These are phyloP conservation scores for Rhododendron kiyosumense DNA, from an alignment of 148 eudicot species.

Conservation along the genomic window DNA sequence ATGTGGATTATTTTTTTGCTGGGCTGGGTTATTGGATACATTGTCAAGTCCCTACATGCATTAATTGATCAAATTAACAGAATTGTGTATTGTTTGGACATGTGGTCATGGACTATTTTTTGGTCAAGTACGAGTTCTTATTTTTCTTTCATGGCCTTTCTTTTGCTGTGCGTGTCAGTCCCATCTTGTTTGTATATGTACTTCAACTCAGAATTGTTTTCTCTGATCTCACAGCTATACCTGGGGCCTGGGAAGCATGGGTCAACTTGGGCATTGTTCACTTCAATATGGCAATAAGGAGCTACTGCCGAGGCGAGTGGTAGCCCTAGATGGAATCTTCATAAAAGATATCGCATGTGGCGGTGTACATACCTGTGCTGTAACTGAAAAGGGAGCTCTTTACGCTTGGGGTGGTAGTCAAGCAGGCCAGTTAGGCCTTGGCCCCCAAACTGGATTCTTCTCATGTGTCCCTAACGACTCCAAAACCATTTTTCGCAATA, in stretches of 20 bases:
- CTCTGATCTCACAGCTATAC: constrained; percentile 59
- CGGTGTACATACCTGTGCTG: constrained; percentile 94
- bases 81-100: neutral
- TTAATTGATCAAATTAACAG: neutral
- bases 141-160: neutral
- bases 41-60: neutral
- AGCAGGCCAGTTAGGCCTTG: constrained; percentile 91
- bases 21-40: neutral
- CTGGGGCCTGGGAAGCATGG: constrained; percentile 97
- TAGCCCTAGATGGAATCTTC: constrained; percentile 66
- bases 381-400: constrained; percentile 84
- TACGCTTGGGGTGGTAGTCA: constrained; percentile 99
- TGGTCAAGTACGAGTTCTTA: neutral
- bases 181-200: neutral
- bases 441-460: constrained; percentile 66
- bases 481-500: constrained; percentile 61
- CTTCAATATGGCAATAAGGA: constrained; percentile 90
- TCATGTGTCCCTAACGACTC: constrained; percentile 62
- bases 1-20: neutral
- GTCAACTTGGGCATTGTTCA: constrained; percentile 96
- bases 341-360: constrained; percentile 76
- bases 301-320: constrained; percentile 82
- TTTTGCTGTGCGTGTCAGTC: neutral
- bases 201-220: neutral
- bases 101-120: neutral